phyloP scores from a whole-genome alignment of 2,329 filamentous ascomycete genomes.

The Diaporthe velutina region DNA sequence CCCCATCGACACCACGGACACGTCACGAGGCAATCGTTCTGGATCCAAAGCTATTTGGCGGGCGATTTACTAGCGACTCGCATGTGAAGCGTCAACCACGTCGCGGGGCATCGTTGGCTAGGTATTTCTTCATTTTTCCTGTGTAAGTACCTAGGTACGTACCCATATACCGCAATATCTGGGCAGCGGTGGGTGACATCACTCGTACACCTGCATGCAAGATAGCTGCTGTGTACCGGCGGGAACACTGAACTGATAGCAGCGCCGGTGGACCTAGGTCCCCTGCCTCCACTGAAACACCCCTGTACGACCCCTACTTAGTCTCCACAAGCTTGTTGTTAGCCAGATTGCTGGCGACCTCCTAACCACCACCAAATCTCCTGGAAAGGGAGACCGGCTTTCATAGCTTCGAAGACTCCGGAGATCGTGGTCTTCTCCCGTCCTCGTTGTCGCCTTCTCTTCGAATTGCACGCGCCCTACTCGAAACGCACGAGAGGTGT shows the following conservation, averaged over 20 bases:
- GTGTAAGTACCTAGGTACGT: background rate
- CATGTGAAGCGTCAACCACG: conserved; percentile 1
- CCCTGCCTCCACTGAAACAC: conserved; percentile 33
- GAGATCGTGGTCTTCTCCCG: conserved; percentile 2
- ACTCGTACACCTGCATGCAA: background rate
- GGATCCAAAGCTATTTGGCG: background rate
- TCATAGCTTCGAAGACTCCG: conserved; percentile 9
- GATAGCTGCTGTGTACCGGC: background rate
- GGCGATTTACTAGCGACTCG: background rate
- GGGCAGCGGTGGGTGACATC: conserved; percentile 7
- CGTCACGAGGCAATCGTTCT: background rate
- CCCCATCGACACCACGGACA: background rate
- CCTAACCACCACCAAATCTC: conserved; percentile 37
- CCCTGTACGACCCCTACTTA: conserved; percentile 35
- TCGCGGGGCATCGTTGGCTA: conserved; percentile 2
- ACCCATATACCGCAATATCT: background rate
- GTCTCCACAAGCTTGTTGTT: conserved; percentile 34
- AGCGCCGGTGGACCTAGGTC: conserved; percentile 12
- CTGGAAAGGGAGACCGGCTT: conserved; percentile 38
- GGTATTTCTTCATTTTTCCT: background rate
- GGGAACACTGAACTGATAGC: background rate
- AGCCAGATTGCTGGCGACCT: conserved; percentile 42
- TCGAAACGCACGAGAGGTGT: background rate
- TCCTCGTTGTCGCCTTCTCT: background rate
- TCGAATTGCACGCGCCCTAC: background rate